Conservation (phyloP, 2,329 filamentous ascomycete species). For the Aureobasidium mangrovei region DNA sequence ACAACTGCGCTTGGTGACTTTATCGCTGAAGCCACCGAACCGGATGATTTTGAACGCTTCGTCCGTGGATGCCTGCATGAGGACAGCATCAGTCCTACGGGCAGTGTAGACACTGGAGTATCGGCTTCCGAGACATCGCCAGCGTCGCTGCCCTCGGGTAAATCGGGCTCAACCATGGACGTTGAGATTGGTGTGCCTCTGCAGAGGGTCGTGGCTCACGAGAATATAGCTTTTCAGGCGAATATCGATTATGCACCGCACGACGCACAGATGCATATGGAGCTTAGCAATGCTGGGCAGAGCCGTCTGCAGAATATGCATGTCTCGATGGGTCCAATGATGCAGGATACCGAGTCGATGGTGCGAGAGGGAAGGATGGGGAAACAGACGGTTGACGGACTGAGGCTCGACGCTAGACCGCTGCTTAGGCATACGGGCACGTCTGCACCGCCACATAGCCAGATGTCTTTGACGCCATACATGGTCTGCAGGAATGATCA, state of each 20-base stretch:
- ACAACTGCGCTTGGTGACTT: not conserved
- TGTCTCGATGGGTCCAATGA: not conserved
- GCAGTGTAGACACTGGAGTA: not conserved
- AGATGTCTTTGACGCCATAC: not conserved
- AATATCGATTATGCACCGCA: not conserved
- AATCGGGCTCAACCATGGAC: not conserved
- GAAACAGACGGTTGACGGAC: not conserved
- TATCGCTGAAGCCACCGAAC: not conserved
- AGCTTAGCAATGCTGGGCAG: not conserved
- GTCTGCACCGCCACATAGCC: not conserved
- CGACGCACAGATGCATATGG: not conserved
- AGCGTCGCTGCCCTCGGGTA: not conserved
- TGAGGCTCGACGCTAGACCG: not conserved
- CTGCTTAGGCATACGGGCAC: not conserved
- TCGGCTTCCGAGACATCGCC: not conserved
- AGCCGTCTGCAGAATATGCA: not conserved
- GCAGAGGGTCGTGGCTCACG: not conserved
- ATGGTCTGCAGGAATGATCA: no score
- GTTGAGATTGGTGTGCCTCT: not conserved
- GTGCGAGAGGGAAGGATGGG: not conserved
- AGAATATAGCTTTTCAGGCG: no score
- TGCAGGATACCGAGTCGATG: not conserved
- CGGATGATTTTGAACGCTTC: not conserved
- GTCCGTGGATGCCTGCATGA: not conserved
- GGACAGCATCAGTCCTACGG: not conserved